Evolutionary conservation across 768 basidiomycete species (phyloP), one percentile per base, ranked within the genome.

Genomic region (Psilocybe cyanescens): DNA sequence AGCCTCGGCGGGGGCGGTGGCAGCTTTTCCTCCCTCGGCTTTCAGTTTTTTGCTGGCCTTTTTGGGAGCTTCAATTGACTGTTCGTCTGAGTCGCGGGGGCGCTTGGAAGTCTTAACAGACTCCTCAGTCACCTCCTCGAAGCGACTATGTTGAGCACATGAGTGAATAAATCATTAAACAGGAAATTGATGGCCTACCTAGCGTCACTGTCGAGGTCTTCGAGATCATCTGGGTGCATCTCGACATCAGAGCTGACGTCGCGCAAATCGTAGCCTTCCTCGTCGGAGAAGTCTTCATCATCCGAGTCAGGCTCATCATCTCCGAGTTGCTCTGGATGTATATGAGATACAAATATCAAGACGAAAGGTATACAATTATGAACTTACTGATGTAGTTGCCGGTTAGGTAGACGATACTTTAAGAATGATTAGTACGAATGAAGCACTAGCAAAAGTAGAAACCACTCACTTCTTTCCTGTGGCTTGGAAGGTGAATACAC

Each of bases 181-280:
- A 12, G 7, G 14, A n/a, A 7, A 19, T 11, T 31, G 17, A 11
- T 14, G 55, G 37, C 78, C 49, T 64, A 86, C 85, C 83, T 82
- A 16, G 79, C 83, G 60, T 86, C 86, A 60, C 79, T 86, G 33
- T 81, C 80, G 14, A 89, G 57, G 14, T 83, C 89, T 41, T 81
- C 83, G 1, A 90, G 63, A 12, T 88, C 89, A 39, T 82, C 82
- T 0, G 80, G 79, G 65, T 89, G 81, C 68, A 94, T 80, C 70
- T 94, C 92, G 44, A 93, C 91, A 68, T 95, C 94, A 5, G 89
- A 93, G 75, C 88, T 89, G 56, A 94, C 88, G 59, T 91, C 89
- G 41, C 81, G 83, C n/a, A 92, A 81, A 66, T 87, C 82, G 63
- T 83, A 90, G 53, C 85, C 87, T 46, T 90, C 81, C 6, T 78